Base-by-base conservation (phyloP, 768 basidiomycete genomes). In the Leccinum subgranulosum region DNA sequence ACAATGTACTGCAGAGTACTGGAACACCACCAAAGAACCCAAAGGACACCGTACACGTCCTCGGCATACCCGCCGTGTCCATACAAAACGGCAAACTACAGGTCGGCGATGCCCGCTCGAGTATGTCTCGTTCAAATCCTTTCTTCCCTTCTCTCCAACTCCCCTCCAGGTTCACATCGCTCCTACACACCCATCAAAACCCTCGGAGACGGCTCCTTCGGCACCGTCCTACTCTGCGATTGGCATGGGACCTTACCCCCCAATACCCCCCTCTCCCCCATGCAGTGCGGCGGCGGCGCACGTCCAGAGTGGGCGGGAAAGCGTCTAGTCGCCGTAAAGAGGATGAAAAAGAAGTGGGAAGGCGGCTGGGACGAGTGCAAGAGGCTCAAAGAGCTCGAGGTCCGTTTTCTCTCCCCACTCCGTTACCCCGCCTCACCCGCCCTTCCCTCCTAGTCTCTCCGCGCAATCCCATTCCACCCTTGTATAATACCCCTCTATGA, bases 401-500 rank as follows among this genome's bases (percentile, higher is more conserved):
- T 90, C 71, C 67, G 87, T 75, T 56, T 56, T 64, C 61, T 28
- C 55, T 57, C 60, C 49, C 59, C 50, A 51, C 41, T 54, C 53
- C 55, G 49, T 9, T 52, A 53, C 49, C 52, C 60, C 41, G 62
- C 46, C 63, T 66, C 63, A 51, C 27, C 48, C 56, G 36, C 59
- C 43, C 41, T 1, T 60, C 52, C 12, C 27, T n/a, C 39, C 39
- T 71, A 98, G 94, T 98, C 97, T 25, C 81, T 99, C 59, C 91
- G 93, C 54, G 86, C 87, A 60, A 98, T 99, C 69, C 88, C 94
- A 33, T 88, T 90, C 70, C 97, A 99, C 75, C 91, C 91, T 27
- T 94, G 96, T 71, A 93, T 99, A 76, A 98, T 99, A 72, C 96
- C 97, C 58, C 81, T 99, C 64, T 99, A 98, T 80, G 97, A 99